Evolutionary conservation across 257 asterid genomes (phyloP).

Genomic region (Solanum pennellii): DNA sequence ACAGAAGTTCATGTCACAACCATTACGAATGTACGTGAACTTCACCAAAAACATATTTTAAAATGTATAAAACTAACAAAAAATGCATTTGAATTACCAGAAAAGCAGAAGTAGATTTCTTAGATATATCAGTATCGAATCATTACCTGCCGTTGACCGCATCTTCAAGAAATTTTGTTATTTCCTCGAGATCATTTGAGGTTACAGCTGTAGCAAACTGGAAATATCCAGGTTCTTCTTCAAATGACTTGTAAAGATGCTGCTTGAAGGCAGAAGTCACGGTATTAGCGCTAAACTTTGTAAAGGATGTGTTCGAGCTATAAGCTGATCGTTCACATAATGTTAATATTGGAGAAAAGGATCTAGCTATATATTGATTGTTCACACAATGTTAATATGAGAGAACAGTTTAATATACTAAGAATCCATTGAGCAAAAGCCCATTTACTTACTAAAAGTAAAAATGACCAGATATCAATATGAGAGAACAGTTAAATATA

Average conservation of each 20-base stretch:
- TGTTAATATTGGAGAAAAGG: background rate
- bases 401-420: background rate
- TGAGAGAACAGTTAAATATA: background rate
- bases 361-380: background rate
- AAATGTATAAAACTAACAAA: background rate
- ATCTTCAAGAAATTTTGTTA: constrained; percentile 82
- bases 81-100: background rate
- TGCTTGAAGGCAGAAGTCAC: constrained; percentile 30
- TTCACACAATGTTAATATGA: background rate
- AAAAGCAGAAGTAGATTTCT: background rate
- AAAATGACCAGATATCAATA: background rate
- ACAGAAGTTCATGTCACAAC: background rate
- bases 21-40: background rate
- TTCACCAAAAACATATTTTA: background rate
- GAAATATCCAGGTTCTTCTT: constrained; percentile 66
- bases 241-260: constrained; percentile 78
- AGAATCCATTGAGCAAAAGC: background rate
- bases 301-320: background rate
- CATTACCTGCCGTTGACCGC: constrained; percentile 73
- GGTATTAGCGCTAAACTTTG: background rate
- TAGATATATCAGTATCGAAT: background rate
- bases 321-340: background rate
- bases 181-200: constrained; percentile 91
- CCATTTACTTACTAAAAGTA: background rate
- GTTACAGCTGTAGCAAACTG: constrained; percentile 77